Base-by-base conservation (phyloP, 768 basidiomycete genomes). In the Exidia glandulosa region DNA sequence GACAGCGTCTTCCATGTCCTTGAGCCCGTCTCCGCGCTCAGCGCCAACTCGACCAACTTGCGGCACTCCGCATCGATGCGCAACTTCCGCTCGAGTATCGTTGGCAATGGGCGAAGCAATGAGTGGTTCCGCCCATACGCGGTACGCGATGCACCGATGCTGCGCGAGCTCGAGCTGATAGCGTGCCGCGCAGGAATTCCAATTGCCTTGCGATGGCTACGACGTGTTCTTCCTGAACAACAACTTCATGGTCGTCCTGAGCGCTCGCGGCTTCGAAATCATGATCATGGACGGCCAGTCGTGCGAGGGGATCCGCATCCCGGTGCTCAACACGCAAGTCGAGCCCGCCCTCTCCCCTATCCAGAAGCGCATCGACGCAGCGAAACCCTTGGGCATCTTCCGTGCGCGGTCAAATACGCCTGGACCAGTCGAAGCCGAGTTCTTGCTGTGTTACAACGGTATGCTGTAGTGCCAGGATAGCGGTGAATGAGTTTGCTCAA, bases 71-170 rank as follows among this genome's bases (percentile, higher is more conserved):
- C 14, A 33, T 23, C 62, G n/a, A 59, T 66, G 57, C 54, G 64
- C 62, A 1, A 27, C 25, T 58, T 66, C 29, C 66, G 73, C 12
- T 66, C 66, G 16, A 68, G 69, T 47, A 45, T 45, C 41, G 30
- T 54, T 10, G 50, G 27, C 19, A 19, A 19, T 25, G 50, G 50
- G 25, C 25, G 30, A 19, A 56, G 68, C 9, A 9, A 29, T 29
- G 74, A 75, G 54, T 74, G 75, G 75, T 76, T 77, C 67, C 65
- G 75, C 5, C 67, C 71, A 2, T 75, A 73, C 67, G 76, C 75
- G 60, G 71, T 66, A 50, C 33, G 30, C 52, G 12, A 27, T 23
- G n/a, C 27, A 23, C 14, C 34, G 4, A 19, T 6, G 7, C 19
- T 33, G 32, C 34, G 36, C 36, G 36, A 37, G 36, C 12, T 45